A percentile compares a stretch with the other conserved stretches of the same genome.
Evolutionary conservation across 805 yeast genomes (phyloP).

Genomic region (Hanseniaspora thailandica): DNA sequence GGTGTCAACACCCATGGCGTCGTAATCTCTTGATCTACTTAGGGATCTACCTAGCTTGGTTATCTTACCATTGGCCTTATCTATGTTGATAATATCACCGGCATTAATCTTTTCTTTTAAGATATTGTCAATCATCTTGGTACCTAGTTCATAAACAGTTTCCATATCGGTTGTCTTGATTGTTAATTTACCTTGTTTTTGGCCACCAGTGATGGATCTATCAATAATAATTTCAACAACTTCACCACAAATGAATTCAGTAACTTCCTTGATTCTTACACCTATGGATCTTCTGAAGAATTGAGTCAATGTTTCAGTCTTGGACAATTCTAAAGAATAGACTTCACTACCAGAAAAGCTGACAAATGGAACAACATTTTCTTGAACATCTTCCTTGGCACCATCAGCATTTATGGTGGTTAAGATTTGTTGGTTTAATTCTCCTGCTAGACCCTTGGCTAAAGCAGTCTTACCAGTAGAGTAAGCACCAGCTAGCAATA

Average conservation of each 20-base stretch:
- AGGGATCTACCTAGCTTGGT: constrained; percentile 91
- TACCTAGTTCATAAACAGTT: constrained; percentile 89
- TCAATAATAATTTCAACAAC: constrained; percentile 94
- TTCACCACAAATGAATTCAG: constrained; percentile 96
- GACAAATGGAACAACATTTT: constrained; percentile 67
- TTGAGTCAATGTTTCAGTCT: constrained; percentile 93
- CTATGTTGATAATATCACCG: constrained; percentile 92
- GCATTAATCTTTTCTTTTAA: constrained; percentile 92
- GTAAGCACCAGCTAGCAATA: constrained; percentile 93
- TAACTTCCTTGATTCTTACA: constrained; percentile 87
- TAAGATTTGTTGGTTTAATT: constrained; percentile 34
- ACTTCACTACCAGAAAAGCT: constrained; percentile 91
- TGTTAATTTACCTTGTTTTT: constrained; percentile 93
- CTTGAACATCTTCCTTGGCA: background rate
- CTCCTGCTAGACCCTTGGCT: constrained; percentile 83
- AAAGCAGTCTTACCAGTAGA: constrained; percentile 98
- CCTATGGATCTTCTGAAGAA: constrained; percentile 95
- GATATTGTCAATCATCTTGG: constrained; percentile 86
- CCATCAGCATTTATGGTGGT: constrained; percentile 32
- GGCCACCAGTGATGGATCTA: constrained; percentile 91
- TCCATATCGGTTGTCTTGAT: constrained; percentile 98
- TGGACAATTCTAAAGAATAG: constrained; percentile 79
- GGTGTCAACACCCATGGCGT: constrained; percentile 97
- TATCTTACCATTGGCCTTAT: constrained; percentile 88
- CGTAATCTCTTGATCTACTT: constrained; percentile 93